Evolutionary conservation across 2,329 filamentous ascomycete species (phyloP), one percentile per base, ranked within the genome.

Genomic region (Penicillium brasilianum): DNA sequence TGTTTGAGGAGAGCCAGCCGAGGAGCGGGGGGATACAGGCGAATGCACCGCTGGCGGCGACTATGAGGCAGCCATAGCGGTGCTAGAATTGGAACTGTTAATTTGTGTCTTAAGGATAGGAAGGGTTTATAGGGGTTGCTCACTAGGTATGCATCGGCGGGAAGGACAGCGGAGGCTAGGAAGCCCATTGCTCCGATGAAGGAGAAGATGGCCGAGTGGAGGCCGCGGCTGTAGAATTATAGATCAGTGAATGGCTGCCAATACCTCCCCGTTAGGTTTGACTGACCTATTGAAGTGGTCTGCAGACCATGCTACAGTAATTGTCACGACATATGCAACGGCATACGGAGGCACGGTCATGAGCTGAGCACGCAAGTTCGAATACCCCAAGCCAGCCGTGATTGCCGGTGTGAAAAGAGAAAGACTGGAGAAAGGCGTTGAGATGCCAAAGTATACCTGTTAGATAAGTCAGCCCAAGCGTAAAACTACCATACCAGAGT

Each of bases 21-120:
- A 90, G 80, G 61, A 92, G 81, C 0, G 88, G 88, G 0, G 89
- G 88, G 49, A 91, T 89, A 65, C 86, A 88, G 0, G 87, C 83
- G 63, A 92, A 92, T 0, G 88, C 81, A 1, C 90, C 89, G 2
- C 85, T 84, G 1, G 87, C 82, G 0, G 88, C 88, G 41, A 92
- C 79, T 34, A 91, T 89, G 10, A 92, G 82, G 63, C 87, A 89
- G 37, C 86, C 88, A 71, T 91, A 91, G n/a, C 89, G 85, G 16
- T 79, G 72, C 69, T 80, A 57, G 32, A 2, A 52, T 9, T 34
- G 32, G 8, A 34, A 41, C 10, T 28, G 18, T 36, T 1, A 5
- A 22, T 44, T 5, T 28, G 14, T n/a, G 10, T 28, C 16, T 36
- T 0, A 43, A 20, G 49, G 18, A 32, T 30, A 55, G 37, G 4